A percentile compares a stretch with the other conserved stretches of the same genome.
phyloP scores from a whole-genome alignment of 371 early-diverging fungal genomes.

The Apophysomyces ossiformis region DNA sequence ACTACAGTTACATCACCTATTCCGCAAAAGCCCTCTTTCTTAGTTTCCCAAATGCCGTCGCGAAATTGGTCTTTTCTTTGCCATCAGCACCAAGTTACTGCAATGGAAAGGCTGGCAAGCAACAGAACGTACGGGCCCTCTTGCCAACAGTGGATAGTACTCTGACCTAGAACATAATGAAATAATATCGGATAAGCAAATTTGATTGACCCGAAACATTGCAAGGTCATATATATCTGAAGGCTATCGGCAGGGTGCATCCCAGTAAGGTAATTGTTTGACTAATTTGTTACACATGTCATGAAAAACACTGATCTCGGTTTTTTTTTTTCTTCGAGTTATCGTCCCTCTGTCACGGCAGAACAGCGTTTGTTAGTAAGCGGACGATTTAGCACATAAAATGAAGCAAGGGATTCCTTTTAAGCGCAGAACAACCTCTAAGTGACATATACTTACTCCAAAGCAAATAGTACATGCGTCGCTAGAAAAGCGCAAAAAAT shows the following conservation, averaged over 20 bases:
- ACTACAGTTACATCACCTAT: not conserved
- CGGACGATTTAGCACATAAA: constrained; percentile 83
- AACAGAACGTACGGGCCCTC: constrained; percentile 88
- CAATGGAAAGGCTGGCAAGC: constrained; percentile 86
- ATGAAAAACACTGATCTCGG: not conserved
- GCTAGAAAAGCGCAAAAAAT: not conserved
- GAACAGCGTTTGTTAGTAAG: constrained; percentile 90
- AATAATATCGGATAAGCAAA: constrained; percentile 79
- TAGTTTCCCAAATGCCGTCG: not conserved
- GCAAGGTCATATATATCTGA: constrained; percentile 90
- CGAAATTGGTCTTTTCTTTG: not conserved
- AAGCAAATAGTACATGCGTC: too few species aligned
- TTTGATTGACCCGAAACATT: constrained; percentile 81
- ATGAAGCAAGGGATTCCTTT: constrained; percentile 93
- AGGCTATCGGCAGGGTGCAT: constrained; percentile 92
- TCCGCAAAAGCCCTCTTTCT: not conserved
- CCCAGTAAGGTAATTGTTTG: constrained; percentile 85
- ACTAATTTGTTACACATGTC: not conserved
- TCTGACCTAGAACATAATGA: constrained; percentile 82
- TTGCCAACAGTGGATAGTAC: constrained; percentile 82
- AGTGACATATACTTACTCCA: not conserved
- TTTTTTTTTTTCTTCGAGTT: constrained; percentile 38
- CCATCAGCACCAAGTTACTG: constrained; percentile 8
- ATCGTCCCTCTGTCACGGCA: constrained; percentile 57
- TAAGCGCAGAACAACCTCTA: constrained; percentile 72